phyloP scores from a whole-genome alignment of 2,329 filamentous ascomycete species.

The Tolypocladium album region DNA sequence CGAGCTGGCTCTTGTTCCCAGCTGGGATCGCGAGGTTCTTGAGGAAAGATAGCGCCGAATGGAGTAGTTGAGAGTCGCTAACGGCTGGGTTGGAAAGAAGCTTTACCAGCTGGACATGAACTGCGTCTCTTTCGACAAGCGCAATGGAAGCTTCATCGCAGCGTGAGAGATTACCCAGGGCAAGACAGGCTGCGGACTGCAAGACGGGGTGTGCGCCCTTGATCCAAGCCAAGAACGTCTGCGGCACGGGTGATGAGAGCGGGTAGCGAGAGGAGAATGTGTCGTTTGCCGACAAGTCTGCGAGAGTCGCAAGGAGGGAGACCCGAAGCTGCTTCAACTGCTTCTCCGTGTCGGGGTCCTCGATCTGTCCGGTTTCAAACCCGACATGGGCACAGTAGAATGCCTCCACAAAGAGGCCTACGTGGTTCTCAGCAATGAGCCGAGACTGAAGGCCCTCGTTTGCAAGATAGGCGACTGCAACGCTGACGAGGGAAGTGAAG shows the following conservation, averaged over 20 bases:
- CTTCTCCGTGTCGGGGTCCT: constrained; percentile 31
- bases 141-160: constrained; percentile 41
- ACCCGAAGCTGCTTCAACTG: constrained; percentile 37
- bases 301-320: constrained; percentile 38
- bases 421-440: constrained; percentile 28
- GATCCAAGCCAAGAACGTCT: constrained; percentile 37
- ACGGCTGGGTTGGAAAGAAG: constrained; percentile 31
- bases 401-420: constrained; percentile 33
- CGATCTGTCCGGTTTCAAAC: constrained; percentile 26
- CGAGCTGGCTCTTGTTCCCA: constrained; percentile 41
- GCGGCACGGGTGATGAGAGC: constrained; percentile 29
- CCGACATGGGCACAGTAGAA: constrained; percentile 37
- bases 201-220: constrained; percentile 28
- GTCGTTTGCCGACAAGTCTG: constrained; percentile 41
- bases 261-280: constrained; percentile 31
- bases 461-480: constrained; percentile 45
- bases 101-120: constrained; percentile 31
- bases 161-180: constrained; percentile 50
- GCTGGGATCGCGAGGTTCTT: constrained; percentile 53
- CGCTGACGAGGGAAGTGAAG: constrained; percentile 39
- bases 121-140: constrained; percentile 33
- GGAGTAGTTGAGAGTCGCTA: constrained; percentile 39
- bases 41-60: constrained; percentile 47
- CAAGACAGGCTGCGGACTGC: constrained; percentile 47
- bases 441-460: constrained; percentile 38